Conservation (phyloP, 75 land plant genomes). For the Pinus tabuliformis region DNA sequence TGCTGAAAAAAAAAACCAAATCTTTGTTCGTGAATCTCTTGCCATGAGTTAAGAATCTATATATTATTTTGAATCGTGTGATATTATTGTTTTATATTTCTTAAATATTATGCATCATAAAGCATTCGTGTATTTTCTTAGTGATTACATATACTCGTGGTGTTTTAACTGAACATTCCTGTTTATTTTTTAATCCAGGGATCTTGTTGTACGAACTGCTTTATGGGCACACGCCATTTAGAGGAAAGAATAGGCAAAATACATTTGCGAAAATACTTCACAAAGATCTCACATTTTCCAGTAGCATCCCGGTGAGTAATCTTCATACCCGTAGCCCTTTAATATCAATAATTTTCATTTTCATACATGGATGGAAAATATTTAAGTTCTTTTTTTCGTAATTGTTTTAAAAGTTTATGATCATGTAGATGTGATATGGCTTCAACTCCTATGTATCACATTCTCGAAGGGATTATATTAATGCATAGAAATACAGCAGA, state of each 20-base stretch:
- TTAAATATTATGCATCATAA: neutral
- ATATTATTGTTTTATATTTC: neutral
- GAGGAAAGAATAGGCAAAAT: slow-evolving; percentile 89
- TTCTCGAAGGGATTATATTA: neutral
- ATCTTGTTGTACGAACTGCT: slow-evolving; percentile 94
- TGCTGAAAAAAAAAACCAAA: no score
- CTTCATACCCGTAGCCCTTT: neutral
- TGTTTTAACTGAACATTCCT: neutral
- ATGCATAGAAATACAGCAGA: neutral
- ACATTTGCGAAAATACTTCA: slow-evolving; percentile 86
- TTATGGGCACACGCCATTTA: slow-evolving; percentile 92
- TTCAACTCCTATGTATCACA: neutral
- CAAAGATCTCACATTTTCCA: slow-evolving; percentile 91
- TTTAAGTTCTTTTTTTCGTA: neutral
- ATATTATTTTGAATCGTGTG: neutral
- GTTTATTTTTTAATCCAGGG: slow-evolving; percentile 34
- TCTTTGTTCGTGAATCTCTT: neutral
- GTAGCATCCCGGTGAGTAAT: slow-evolving; percentile 72
- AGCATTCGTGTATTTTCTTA: neutral
- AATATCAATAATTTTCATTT: neutral
- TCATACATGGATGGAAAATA: neutral
- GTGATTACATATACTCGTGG: neutral
- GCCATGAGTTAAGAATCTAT: neutral
- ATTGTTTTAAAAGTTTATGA: neutral
- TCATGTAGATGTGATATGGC: neutral